Base-by-base conservation (phyloP, 768 basidiomycete genomes). In the Astraeus odoratus region DNA sequence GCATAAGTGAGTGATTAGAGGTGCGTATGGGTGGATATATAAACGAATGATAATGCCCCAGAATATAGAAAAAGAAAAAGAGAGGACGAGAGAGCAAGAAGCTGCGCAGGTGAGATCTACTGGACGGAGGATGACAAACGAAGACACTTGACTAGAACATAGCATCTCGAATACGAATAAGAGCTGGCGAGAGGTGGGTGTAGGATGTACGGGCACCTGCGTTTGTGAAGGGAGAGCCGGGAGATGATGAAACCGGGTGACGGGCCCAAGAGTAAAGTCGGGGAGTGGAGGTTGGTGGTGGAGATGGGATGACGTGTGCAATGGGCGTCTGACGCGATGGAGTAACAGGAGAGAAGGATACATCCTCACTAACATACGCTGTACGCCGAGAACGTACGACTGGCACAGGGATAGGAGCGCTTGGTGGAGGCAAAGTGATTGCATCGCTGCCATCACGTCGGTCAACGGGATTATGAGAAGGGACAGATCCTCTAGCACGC, bases 171-270 rank as follows among this genome's bases (percentile, higher is more conserved):
- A 72, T 67, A 41, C 71, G 75, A 46, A 74, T 59, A 46, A 71
- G 66, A 22, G 69, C 58, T 4, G 77, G 67, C 1, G 72, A 67
- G 50, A 83, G 70, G 48, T 75, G 77, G n/a, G 75, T 63, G 31
- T 75, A 73, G 18, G 81, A 80, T 61, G 76, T 70, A 54, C 81
- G 76, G 8, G 79, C 80, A 42, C 59, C 67, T 35, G 74, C 72
- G 55, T 81, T 83, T 41, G 76, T 73, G 42, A 83, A 70, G 6
- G 77, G 80, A 10, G 66, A 53, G n/a, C 70, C 67, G 19, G 60
- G 44, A 50, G 64, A 48, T 43, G 55, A 49, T 65, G 76, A 36
- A 49, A 42, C 31, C 60, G 65, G 47, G 57, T 57, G 43, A 57
- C 54, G 44, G n/a, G 64, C 50, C 81, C 81, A 82, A 1, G 72